A percentile compares a stretch with the other conserved stretches of the same genome.
phyloP scores from a whole-genome alignment of 768 basidiomycete species.

The Pleurotus cornucopiae region DNA sequence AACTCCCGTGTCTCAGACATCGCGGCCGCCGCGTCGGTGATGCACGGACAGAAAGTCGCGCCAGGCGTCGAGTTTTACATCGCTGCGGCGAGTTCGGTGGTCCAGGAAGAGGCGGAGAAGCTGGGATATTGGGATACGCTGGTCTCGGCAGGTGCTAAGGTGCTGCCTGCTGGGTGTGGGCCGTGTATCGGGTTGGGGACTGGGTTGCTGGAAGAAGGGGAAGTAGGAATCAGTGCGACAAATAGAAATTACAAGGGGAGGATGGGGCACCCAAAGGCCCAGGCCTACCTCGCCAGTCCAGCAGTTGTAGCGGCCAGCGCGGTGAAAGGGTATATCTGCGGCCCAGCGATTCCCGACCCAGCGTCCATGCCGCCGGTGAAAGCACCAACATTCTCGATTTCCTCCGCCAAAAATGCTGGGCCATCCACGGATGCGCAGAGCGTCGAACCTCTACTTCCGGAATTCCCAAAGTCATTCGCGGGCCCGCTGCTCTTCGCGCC shows the following conservation, averaged over 20 bases:
- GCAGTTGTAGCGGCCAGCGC: conserved; percentile 97
- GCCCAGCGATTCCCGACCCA: conserved; percentile 67
- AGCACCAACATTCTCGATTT: conserved; percentile 57
- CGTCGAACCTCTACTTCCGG: conserved; percentile 66
- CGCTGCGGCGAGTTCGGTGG: conserved; percentile 88
- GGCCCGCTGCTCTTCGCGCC: conserved; percentile 91
- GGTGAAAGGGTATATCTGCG: conserved; percentile 83
- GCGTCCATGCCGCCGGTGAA: conserved; percentile 42
- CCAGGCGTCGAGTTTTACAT: conserved; percentile 95
- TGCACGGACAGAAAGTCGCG: conserved; percentile 75
- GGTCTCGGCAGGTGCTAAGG: conserved; percentile 84
- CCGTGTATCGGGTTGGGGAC: conserved; percentile 97
- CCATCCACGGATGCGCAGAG: conserved; percentile 25
- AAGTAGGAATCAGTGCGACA: conserved; percentile 95
- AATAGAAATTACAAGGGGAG: conserved; percentile 99
- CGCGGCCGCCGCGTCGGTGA: conserved; percentile 85
- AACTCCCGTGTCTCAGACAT: conserved; percentile 97
- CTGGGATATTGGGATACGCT: conserved; percentile 87
- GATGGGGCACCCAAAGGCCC: conserved; percentile 94
- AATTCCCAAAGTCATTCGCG: conserved; percentile 79
- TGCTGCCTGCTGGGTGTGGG: conserved; percentile 93
- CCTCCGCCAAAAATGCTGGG: conserved; percentile 22
- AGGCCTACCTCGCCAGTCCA: conserved; percentile 94
- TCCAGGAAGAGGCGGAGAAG: conserved; percentile 86
- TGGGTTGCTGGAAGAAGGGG: conserved; percentile 89